A percentile compares a stretch with the other conserved stretches of the same genome.
Evolutionary conservation across 2,329 filamentous ascomycete species (phyloP).

Genomic region (Bipolaris gigantea): DNA sequence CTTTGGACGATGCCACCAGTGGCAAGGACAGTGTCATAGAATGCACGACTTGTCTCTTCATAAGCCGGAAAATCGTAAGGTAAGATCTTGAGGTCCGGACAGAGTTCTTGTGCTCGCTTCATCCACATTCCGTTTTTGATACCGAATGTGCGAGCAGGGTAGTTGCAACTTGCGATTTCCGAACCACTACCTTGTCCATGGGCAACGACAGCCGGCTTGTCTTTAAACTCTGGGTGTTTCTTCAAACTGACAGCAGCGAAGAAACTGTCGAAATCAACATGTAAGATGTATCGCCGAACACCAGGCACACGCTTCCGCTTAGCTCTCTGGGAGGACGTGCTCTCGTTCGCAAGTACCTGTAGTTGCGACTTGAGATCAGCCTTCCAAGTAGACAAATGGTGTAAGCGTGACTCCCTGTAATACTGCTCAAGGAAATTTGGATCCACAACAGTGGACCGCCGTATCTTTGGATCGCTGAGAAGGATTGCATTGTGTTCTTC

Average conservation of each 20-base stretch:
- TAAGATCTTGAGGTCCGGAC: slow-evolving; percentile 83
- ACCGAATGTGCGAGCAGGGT: slow-evolving; percentile 80
- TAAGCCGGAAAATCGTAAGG: slow-evolving; percentile 96
- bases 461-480: slow-evolving; percentile 79
- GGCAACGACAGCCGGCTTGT: slow-evolving; percentile 85
- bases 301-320: slow-evolving; percentile 62
- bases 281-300: slow-evolving; percentile 79
- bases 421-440: slow-evolving; percentile 93
- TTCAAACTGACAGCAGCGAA: slow-evolving; percentile 92
- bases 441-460: slow-evolving; percentile 88
- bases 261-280: slow-evolving; percentile 98
- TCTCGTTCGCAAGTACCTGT: slow-evolving; percentile 76
- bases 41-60: slow-evolving; percentile 83
- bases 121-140: slow-evolving; percentile 99
- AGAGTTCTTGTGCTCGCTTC: slow-evolving; percentile 82
- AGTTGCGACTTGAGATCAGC: slow-evolving; percentile 87
- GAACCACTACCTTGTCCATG: slow-evolving; percentile 84
- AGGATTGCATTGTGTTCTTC: slow-evolving; percentile 91
- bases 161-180: slow-evolving; percentile 98
- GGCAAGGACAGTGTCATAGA: slow-evolving; percentile 81
- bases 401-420: slow-evolving; percentile 90
- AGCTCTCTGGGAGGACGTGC: slow-evolving; percentile 54
- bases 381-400: slow-evolving; percentile 97
- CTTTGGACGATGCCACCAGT: slow-evolving; percentile 87
- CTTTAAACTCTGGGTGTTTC: slow-evolving; percentile 70